These are phyloP conservation scores for Aphanomyces euteiches DNA, from an alignment of 352 stramenopile genomes.

Conservation along the genomic window DNA sequence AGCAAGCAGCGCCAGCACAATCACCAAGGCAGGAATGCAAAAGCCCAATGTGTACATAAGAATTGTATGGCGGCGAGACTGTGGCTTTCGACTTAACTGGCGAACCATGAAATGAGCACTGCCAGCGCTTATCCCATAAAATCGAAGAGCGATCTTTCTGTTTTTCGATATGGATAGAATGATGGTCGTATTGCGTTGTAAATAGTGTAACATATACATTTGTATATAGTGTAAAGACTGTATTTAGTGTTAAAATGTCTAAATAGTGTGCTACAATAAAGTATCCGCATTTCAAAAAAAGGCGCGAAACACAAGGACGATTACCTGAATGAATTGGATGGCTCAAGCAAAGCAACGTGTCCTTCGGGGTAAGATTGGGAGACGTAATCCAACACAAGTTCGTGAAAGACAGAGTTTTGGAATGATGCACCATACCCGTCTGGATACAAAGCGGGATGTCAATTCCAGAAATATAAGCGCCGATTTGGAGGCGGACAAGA, in stretches of 20 bases:
- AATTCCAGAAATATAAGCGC: background rate
- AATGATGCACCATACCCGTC: background rate
- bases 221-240: too few species aligned
- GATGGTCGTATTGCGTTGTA: too few species aligned
- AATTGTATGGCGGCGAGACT: conserved; percentile 2
- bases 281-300: conserved; percentile 4
- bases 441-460: background rate
- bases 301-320: conserved; percentile 5
- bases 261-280: too few species aligned
- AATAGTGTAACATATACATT: too few species aligned
- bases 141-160: conserved; percentile 14
- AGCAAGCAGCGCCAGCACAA: conserved; percentile 15
- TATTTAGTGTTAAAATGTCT: too few species aligned
- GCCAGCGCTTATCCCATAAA: background rate
- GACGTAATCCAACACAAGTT: background rate
- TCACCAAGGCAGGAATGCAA: conserved; percentile 8
- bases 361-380: conserved; percentile 3
- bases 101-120: too few species aligned
- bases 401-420: background rate
- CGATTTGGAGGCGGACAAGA: background rate
- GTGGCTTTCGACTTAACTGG: background rate
- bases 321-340: conserved; percentile 18
- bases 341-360: conserved; percentile 9
- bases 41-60: conserved; percentile 24
- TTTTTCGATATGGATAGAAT: background rate